A percentile compares a stretch with the other conserved stretches of the same genome.
Evolutionary conservation across 2,329 filamentous ascomycete species (phyloP).

Genomic region (Colletotrichum acutatum): DNA sequence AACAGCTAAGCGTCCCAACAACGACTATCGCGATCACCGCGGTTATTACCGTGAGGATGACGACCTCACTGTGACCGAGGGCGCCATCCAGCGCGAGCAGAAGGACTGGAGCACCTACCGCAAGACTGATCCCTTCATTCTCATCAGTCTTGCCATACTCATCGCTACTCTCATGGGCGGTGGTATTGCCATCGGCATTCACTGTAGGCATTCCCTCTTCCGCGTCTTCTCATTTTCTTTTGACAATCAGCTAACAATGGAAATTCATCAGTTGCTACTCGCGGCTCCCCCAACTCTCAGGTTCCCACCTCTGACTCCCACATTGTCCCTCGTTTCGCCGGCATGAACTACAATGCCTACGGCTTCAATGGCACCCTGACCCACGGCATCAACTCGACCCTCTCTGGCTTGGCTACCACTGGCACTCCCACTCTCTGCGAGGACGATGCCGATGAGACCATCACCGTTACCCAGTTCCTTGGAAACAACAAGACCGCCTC

Average conservation of each 20-base stretch:
- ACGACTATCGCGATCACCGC: not conserved
- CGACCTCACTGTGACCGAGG: constrained; percentile 14
- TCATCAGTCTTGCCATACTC: not conserved
- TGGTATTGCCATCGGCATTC: not conserved
- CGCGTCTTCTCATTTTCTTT: not conserved
- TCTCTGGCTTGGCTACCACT: constrained; percentile 4
- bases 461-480: not conserved
- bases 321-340: constrained; percentile 25
- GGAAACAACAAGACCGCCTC: not conserved
- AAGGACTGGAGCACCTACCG: constrained; percentile 27
- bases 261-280: not conserved
- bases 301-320: not conserved
- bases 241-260: not conserved
- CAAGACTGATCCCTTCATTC: constrained; percentile 25
- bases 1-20: not conserved
- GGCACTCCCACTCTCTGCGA: not conserved
- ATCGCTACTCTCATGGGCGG: constrained; percentile 3
- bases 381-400: constrained; percentile 7
- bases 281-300: not conserved
- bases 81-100: constrained; percentile 3
- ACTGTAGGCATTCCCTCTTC: not conserved
- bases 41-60: constrained; percentile 26
- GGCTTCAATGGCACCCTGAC: constrained; percentile 8
- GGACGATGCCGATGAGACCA: constrained; percentile 16
- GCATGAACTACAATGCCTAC: constrained; percentile 15